Evolutionary conservation across 768 basidiomycete genomes (phyloP).

Genomic region (Hirschioporus abietinus): DNA sequence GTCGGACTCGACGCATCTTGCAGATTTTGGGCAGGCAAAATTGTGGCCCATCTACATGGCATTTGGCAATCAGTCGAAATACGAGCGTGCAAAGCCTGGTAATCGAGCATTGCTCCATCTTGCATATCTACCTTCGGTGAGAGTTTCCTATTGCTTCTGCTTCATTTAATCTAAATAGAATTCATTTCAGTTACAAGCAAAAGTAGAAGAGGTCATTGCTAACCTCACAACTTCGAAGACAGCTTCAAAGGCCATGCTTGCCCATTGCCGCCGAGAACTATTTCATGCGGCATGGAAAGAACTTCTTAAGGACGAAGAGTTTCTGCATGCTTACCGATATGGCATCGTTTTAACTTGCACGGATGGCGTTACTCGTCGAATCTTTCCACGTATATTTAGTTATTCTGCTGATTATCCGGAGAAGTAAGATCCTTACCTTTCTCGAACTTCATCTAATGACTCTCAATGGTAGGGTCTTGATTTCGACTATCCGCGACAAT

Average conservation of each 20-base stretch:
- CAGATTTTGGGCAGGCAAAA: slow-evolving; percentile 13
- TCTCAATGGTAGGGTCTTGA: slow-evolving; percentile 17
- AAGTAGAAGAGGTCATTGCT: slow-evolving; percentile 12
- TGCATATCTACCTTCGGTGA: slow-evolving; percentile 15
- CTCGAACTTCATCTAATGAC: background rate
- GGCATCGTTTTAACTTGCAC: slow-evolving; percentile 17
- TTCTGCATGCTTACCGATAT: slow-evolving; percentile 18
- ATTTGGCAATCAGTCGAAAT: slow-evolving; percentile 12
- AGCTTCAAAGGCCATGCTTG: slow-evolving; percentile 2
- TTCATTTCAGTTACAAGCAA: slow-evolving; percentile 14
- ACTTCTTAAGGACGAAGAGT: slow-evolving; percentile 15
- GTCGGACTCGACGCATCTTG: slow-evolving; percentile 21
- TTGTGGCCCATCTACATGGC: slow-evolving; percentile 15
- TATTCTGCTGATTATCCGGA: slow-evolving; percentile 27
- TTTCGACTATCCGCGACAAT: slow-evolving; percentile 20
- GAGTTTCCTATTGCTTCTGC: background rate
- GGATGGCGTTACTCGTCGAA: slow-evolving; percentile 17
- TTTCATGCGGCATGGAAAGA: slow-evolving; percentile 18
- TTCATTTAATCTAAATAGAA: background rate
- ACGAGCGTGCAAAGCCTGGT: slow-evolving; percentile 5
- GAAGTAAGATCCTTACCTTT: slow-evolving; percentile 16
- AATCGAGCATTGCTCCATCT: slow-evolving; percentile 18
- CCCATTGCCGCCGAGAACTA: slow-evolving; percentile 20
- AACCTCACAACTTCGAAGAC: slow-evolving; percentile 1
- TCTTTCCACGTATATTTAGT: slow-evolving; percentile 20